Conservation (phyloP, 805 yeast genomes). For the Jamesozyma hellenica region DNA sequence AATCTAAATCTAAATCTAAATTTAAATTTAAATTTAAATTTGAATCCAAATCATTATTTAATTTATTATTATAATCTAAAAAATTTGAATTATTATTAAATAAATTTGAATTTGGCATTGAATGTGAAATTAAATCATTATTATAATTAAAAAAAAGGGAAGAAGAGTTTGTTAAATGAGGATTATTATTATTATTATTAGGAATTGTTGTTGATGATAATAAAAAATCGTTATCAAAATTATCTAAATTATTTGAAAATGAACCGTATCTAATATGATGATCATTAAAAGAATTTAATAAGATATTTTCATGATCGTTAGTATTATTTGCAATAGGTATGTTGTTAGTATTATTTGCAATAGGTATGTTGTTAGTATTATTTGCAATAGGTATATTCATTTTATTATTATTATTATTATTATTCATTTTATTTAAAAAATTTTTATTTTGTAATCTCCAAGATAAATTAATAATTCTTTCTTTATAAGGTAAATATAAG, state of each 20-base stretch:
- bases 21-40: neutral
- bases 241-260: neutral
- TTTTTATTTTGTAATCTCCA: conserved; percentile 43
- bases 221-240: neutral
- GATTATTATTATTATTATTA: too few species aligned
- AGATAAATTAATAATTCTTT: conserved; percentile 73
- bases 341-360: neutral
- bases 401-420: conserved; percentile 5
- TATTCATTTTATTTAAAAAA: neutral
- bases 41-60: neutral
- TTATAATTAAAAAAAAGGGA: too few species aligned
- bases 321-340: neutral
- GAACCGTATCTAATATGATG: conserved; percentile 1
- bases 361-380: neutral
- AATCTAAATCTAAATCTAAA: neutral
- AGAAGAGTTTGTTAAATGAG: too few species aligned
- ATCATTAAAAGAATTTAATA: neutral
- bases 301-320: neutral
- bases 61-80: conserved; percentile 1
- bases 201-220: too few species aligned
- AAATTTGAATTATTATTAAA: neutral
- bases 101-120: neutral
- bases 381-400: neutral
- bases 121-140: neutral
- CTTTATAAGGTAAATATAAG: conserved; percentile 61